Base-by-base conservation (phyloP, 164 flowering plant species). In the Malania oleifera region DNA sequence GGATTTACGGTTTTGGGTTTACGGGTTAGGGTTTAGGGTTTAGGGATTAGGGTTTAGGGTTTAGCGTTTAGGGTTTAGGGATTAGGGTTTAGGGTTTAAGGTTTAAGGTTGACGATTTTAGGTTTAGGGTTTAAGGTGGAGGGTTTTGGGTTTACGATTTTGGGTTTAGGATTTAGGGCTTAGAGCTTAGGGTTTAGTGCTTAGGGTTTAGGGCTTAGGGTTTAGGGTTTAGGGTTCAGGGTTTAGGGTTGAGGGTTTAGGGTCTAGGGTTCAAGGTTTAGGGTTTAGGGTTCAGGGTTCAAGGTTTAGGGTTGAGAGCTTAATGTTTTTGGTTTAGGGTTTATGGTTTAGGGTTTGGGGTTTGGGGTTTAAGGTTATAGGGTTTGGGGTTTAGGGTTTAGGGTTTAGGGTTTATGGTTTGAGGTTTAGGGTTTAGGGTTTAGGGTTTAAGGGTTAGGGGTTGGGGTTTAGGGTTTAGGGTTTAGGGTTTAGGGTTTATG, bases 391-490 rank as follows among this genome's bases (percentile, higher is more conserved):
- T 66, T 57, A 44, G 69, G 69, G 54, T 59, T 66, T 41, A 34
- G 59, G 68, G 68, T 58, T 65, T 49, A 57, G 68, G 62, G 56
- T 65, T 57, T 52, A 38, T 62, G 69, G 61, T 56, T 66, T 51
- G 53, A 60, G 69, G 64, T 66, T 66, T 51, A 59, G 69, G 69
- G 59, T 66, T 66, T 57, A 58, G 68, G 69, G 63, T 4, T 9
- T 31, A 37, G 58, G 68, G 68, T 65, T 57, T 56, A 57, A 63
- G 68, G 62, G 57, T 64, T 57, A 40, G 68, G 68, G 56, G 57
- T 64, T 57, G 29, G 68, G 61, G 61, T 47, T 56, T 41, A 37
- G 58, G 68, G 68, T 65, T 57, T 56, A 57, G 68, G 68, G 62
- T 64, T 64, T 57, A 40, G 68, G 68, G 56, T 64, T 64, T 57